Base-by-base conservation (phyloP, 371 early-diverging fungal species). In the Mucor circinelloides region DNA sequence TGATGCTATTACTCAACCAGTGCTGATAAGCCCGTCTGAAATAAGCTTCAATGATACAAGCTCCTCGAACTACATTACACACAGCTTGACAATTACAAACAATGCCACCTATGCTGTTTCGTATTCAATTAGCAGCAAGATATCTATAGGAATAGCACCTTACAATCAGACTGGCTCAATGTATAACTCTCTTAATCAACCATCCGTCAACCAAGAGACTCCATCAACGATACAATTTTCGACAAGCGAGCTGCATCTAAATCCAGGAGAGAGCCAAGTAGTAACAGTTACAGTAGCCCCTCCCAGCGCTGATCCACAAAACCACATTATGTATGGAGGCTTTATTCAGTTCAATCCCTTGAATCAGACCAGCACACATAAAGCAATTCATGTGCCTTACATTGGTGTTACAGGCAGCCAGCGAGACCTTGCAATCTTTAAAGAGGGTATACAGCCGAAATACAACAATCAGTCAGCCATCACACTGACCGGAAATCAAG, bases 1-100 rank as follows among this genome's bases (percentile, higher is more conserved):
- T 70, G 73, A 84, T 64, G 83, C 93, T 32, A 73, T 91, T 61
- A 68, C 42, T 42, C 66, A 85, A 40, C 66, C 80, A n/a, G 75
- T 81, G 5, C 61, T 75, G 12, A 72, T 91, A 31, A 63, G 70
- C 0, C 94, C 94, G 15, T 74, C 87, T 8, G 74, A 74, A 57
- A 72, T 90, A 52, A 84, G 89, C 32, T 79, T 94, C 56, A 89
- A 92, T 64, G 89, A 89, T 72, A 83, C 89, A 28, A 65, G 72
- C 21, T 64, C 77, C 34, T 56, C 69, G 60, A 68, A 67, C 28
- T 58, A 63, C 48, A 54, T 40, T 25, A 64, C 63, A 1, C 78
- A 83, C 62, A 73, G 66, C 9, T 36, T 91, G 34, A 81, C 58
- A 2, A 65, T 91, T 56, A 81, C 67, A 27, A 91, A 92, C 78